A percentile compares a stretch with the other conserved stretches of the same genome.
Conservation (phyloP, 345 rosid species). For the Ricinus communis region DNA sequence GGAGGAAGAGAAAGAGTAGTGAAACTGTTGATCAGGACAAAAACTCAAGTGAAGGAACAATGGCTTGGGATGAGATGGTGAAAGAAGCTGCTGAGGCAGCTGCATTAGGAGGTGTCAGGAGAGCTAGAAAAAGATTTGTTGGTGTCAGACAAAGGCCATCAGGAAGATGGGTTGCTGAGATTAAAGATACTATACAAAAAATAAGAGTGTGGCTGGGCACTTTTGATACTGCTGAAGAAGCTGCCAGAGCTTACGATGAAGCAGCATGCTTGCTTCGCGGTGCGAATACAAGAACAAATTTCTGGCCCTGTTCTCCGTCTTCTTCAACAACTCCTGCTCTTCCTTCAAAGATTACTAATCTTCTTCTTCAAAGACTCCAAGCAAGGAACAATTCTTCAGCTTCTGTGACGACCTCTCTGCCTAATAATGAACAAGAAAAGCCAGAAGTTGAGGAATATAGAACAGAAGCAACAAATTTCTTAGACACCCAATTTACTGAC, state of each 20-base stretch:
- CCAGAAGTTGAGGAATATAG: constrained; percentile 19
- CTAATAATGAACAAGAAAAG: constrained; percentile 7
- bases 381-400: constrained; percentile 31
- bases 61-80: constrained; percentile 53
- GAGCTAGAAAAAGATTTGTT: constrained; percentile 49
- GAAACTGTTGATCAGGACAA: constrained; percentile 29
- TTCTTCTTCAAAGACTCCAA: constrained; percentile 53
- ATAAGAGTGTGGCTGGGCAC: constrained; percentile 58
- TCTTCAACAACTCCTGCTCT: constrained; percentile 44
- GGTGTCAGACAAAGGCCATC: constrained; percentile 61
- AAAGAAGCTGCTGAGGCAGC: constrained; percentile 44
- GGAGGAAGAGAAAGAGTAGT: constrained; percentile 46
- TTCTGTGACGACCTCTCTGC: constrained; percentile 12
- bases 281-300: constrained; percentile 50
- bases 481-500: constrained; percentile 37
- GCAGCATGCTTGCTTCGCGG: constrained; percentile 58
- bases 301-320: constrained; percentile 52
- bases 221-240: constrained; percentile 54
- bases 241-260: constrained; percentile 64
- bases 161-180: constrained; percentile 61
- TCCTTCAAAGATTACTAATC: constrained; percentile 53
- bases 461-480: constrained; percentile 23
- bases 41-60: constrained; percentile 23
- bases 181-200: constrained; percentile 59
- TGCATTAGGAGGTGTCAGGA: constrained; percentile 35